phyloP scores from a whole-genome alignment of 352 stramenopile genomes.

The Phytopythium helicoides region DNA sequence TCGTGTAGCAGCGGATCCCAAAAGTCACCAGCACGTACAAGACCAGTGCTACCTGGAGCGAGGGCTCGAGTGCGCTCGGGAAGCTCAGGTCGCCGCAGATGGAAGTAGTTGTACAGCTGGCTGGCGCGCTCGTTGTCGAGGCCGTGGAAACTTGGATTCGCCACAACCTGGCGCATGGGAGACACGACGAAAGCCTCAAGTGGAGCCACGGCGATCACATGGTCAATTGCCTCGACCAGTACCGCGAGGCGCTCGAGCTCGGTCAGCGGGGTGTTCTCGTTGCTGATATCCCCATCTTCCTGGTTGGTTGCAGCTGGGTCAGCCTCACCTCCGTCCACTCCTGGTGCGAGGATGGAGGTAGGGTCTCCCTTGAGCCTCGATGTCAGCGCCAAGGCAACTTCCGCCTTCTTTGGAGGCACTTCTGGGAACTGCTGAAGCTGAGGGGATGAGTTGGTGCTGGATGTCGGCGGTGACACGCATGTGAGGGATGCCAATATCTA shows the following conservation, averaged over 20 bases:
- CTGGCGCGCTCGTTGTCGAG: conserved; percentile 58
- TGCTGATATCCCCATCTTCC: conserved; percentile 5
- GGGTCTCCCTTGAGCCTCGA: conserved; percentile 68
- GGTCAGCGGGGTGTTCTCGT: conserved; percentile 28
- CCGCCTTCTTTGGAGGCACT: conserved; percentile 54
- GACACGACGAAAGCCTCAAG: conserved; percentile 71
- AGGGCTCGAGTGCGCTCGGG: conserved; percentile 58
- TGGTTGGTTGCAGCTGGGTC: conserved; percentile 5
- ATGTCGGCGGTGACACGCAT: not conserved
- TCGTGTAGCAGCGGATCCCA: conserved; percentile 67
- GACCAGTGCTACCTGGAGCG: conserved; percentile 34
- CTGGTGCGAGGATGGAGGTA: conserved; percentile 46
- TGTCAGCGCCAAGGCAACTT: conserved; percentile 39
- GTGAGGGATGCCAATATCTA: too few relatives aligned
- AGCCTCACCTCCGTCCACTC: conserved; percentile 10
- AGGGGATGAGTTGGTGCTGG: conserved; percentile 69
- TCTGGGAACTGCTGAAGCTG: conserved; percentile 82
- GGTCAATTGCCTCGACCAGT: conserved; percentile 67
- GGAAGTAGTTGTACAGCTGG: conserved; percentile 77
- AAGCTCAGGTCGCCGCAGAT: conserved; percentile 66
- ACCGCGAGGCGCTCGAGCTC: conserved; percentile 72
- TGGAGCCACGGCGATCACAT: conserved; percentile 51
- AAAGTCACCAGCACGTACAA: conserved; percentile 69
- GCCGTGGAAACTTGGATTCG: conserved; percentile 66
- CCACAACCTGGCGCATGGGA: conserved; percentile 60